These are phyloP conservation scores for Candida gorgasii DNA, from an alignment of 805 yeast genomes.

Conservation along the genomic window DNA sequence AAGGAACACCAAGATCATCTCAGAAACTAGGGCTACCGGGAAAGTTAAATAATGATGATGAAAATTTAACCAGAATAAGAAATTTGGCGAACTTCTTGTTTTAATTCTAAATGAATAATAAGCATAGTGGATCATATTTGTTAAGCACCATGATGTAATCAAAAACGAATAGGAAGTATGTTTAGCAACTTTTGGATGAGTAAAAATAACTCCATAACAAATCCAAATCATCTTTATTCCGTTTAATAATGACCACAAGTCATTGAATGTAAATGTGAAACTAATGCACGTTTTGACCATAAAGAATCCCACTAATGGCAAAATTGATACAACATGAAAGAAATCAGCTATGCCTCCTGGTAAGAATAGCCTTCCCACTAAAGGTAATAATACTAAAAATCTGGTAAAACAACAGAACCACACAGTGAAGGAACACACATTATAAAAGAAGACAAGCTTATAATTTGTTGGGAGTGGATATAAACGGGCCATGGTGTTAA, in stretches of 20 bases:
- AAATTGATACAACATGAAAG: constrained; percentile 43
- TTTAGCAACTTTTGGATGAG: constrained; percentile 42
- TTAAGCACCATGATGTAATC: constrained; percentile 37
- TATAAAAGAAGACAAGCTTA: constrained; percentile 34
- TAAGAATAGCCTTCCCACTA: constrained; percentile 63
- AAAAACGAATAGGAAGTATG: constrained; percentile 42
- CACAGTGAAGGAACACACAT: constrained; percentile 37
- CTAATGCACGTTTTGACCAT: constrained; percentile 18
- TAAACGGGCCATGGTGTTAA: constrained; percentile 27
- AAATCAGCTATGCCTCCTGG: constrained; percentile 76
- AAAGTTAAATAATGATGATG: constrained; percentile 34
- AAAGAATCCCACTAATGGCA: constrained; percentile 31
- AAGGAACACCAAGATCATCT: constrained; percentile 36
- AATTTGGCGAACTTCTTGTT: constrained; percentile 35
- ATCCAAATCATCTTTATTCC: constrained; percentile 37
- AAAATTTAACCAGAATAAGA: constrained; percentile 39
- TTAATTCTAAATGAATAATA: constrained; percentile 38
- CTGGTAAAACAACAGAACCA: constrained; percentile 54
- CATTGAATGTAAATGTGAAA: constrained; percentile 12
- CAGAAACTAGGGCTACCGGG: constrained; percentile 34
- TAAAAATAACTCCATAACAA: constrained; percentile 43
- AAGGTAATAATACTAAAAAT: constrained; percentile 53
- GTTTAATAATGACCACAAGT: constrained; percentile 31
- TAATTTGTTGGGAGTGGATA: constrained; percentile 37
- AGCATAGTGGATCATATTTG: constrained; percentile 31